Conservation (phyloP, 768 basidiomycete genomes). For the Boletellus emodensis region DNA sequence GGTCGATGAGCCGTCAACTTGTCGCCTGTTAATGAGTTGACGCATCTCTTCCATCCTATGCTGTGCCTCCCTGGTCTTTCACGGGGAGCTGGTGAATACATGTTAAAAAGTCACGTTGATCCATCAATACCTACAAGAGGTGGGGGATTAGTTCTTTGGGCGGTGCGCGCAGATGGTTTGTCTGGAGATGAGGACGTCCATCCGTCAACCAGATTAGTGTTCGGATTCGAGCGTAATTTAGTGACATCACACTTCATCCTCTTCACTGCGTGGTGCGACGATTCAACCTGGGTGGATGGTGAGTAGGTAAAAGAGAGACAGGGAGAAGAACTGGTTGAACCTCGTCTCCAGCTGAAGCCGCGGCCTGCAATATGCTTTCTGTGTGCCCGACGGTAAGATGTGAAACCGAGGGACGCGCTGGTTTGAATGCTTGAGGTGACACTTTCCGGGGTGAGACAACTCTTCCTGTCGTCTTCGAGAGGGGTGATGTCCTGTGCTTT, state of each 20-base stretch:
- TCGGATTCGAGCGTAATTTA: conserved; percentile 26
- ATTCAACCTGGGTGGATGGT: conserved; percentile 52
- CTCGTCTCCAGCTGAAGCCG: conserved; percentile 60
- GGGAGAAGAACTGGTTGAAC: conserved; percentile 35
- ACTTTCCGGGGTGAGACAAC: conserved; percentile 49
- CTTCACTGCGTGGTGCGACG: conserved; percentile 67
- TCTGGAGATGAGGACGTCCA: conserved; percentile 56
- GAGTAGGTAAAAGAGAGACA: neutral
- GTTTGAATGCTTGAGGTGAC: conserved; percentile 50
- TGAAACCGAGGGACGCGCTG: conserved; percentile 21
- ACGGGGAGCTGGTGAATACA: conserved; percentile 4
- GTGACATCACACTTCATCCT: conserved; percentile 71
- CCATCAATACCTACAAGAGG: conserved; percentile 38
- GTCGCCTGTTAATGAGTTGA: conserved; percentile 60
- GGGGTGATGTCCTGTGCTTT: conserved; percentile 48
- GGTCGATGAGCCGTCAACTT: conserved; percentile 42
- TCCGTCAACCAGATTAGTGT: conserved; percentile 29
- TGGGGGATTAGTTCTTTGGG: conserved; percentile 38
- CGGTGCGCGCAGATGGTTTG: conserved; percentile 43
- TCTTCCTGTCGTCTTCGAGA: conserved; percentile 42
- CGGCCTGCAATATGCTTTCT: conserved; percentile 45
- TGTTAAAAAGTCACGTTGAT: conserved; percentile 1
- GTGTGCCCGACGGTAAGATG: conserved; percentile 34
- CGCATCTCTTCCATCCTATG: conserved; percentile 84
- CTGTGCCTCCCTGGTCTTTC: conserved; percentile 73